Conservation (phyloP, 495 filamentous ascomycete species). For the Aspergillus indologenus region DNA sequence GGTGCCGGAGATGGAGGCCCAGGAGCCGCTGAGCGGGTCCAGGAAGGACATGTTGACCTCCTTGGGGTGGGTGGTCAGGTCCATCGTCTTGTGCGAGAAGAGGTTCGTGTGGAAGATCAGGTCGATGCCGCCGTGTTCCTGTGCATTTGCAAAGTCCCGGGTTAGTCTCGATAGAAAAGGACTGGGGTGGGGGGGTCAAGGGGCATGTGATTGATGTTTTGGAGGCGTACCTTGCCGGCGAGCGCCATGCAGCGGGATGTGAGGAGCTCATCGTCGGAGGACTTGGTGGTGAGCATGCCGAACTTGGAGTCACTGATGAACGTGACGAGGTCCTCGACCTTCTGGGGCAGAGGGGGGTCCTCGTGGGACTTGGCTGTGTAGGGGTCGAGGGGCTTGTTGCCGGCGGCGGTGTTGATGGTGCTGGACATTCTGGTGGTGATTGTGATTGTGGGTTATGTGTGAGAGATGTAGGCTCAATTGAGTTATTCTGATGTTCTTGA, state of each 20-base stretch:
- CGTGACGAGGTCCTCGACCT: slow-evolving; percentile 68
- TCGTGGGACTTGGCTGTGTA: slow-evolving; percentile 74
- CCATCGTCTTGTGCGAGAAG: slow-evolving; percentile 86
- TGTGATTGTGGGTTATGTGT: neutral
- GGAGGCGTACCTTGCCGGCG: slow-evolving; percentile 70
- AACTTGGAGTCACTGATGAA: slow-evolving; percentile 75
- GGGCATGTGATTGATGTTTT: too few relatives aligned
- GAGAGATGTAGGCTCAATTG: neutral
- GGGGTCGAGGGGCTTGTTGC: slow-evolving; percentile 66
- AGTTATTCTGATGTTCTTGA: too few relatives aligned
- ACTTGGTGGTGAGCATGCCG: slow-evolving; percentile 69
- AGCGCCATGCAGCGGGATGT: slow-evolving; percentile 87
- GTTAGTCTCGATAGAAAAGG: neutral
- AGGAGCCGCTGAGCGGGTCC: slow-evolving; percentile 59
- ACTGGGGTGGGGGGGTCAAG: neutral
- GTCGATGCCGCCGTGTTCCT: slow-evolving; percentile 79
- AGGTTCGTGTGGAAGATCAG: slow-evolving; percentile 94
- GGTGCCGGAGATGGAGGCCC: slow-evolving; percentile 21
- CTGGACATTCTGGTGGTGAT: slow-evolving; percentile 30
- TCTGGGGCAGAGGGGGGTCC: slow-evolving; percentile 62
- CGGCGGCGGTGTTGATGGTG: slow-evolving; percentile 59
- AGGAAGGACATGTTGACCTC: slow-evolving; percentile 87
- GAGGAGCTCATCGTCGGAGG: slow-evolving; percentile 67
- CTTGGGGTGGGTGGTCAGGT: slow-evolving; percentile 64
- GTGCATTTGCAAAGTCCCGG: neutral